Conservation (phyloP, 768 basidiomycete genomes). For the Rubroboletus satanas region DNA sequence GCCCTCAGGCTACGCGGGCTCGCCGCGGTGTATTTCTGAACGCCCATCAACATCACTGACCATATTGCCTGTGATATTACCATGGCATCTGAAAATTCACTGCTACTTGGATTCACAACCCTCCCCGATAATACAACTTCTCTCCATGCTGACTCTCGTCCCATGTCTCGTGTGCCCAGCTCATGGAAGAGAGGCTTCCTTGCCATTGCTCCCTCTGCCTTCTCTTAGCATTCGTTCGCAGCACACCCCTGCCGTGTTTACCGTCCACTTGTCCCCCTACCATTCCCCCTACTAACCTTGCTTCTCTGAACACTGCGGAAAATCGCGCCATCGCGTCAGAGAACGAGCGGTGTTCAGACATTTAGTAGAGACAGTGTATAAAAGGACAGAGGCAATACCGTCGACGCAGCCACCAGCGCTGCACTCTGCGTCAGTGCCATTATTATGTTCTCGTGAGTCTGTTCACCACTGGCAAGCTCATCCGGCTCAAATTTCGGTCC, state of each 20-base stretch:
- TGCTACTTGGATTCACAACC: background rate
- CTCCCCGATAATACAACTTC: slow-evolving; percentile 3
- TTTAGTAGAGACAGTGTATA: slow-evolving; percentile 75
- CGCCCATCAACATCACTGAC: background rate
- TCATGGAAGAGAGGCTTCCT: slow-evolving; percentile 7
- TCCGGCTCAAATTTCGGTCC: background rate
- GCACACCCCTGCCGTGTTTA: background rate
- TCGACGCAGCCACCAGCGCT: slow-evolving; percentile 50
- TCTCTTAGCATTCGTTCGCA: background rate
- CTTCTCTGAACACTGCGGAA: slow-evolving; percentile 56
- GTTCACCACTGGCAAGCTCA: background rate
- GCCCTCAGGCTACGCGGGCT: background rate
- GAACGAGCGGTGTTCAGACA: slow-evolving; percentile 79
- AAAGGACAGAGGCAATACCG: slow-evolving; percentile 81
- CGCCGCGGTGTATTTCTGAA: background rate
- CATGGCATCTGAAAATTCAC: background rate
- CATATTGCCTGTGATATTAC: background rate
- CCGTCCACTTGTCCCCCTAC: background rate
- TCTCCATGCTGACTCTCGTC: slow-evolving; percentile 1
- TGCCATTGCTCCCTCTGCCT: background rate
- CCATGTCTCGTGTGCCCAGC: background rate
- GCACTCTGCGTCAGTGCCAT: slow-evolving; percentile 18
- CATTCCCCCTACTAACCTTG: slow-evolving; percentile 47
- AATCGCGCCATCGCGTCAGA: slow-evolving; percentile 90
- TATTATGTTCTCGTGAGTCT: background rate